phyloP scores from a whole-genome alignment of 1,284 basidiomycete species.

The Pascua sp. region DNA sequence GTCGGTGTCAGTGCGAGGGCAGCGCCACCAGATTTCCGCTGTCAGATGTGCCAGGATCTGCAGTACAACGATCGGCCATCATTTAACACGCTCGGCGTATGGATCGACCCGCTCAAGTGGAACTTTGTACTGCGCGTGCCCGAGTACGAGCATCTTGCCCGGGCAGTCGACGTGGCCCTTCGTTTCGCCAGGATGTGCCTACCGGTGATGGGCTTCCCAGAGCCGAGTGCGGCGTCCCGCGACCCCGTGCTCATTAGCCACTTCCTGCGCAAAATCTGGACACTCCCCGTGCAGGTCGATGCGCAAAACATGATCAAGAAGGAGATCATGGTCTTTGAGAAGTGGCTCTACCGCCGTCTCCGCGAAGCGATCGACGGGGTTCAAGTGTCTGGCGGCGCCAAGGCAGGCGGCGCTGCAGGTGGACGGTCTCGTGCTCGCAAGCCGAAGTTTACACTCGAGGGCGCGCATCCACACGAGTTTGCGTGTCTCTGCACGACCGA shows the following conservation, averaged over 20 bases:
- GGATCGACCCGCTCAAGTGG: conserved; percentile 23
- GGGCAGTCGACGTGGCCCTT: conserved; percentile 20
- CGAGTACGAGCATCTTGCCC: conserved; percentile 24
- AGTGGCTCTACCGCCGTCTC: conserved; percentile 34
- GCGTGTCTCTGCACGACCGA: conserved; percentile 33
- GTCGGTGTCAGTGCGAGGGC: conserved; percentile 26
- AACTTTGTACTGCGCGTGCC: conserved; percentile 30
- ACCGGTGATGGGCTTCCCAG: conserved; percentile 20
- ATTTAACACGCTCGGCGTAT: conserved; percentile 19
- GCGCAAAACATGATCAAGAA: conserved; percentile 19
- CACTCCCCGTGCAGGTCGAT: conserved; percentile 32
- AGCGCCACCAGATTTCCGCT: conserved; percentile 27
- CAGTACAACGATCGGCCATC: conserved; percentile 32
- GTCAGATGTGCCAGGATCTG: conserved; percentile 38
- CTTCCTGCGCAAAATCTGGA: conserved; percentile 38
- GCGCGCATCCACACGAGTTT: conserved; percentile 24
- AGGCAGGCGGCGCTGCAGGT: not conserved
- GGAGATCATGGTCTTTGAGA: conserved; percentile 27
- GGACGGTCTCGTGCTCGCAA: conserved; percentile 25
- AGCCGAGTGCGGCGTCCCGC: conserved; percentile 6
- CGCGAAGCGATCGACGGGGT: conserved; percentile 17
- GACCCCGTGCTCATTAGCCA: conserved; percentile 17
- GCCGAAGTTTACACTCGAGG: conserved; percentile 28
- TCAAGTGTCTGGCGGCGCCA: not conserved
- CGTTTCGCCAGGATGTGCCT: conserved; percentile 24